A percentile compares a stretch with the other conserved stretches of the same genome.
These are phyloP conservation scores for Carallia pectinifolia DNA, from an alignment of 345 rosid genomes.

Conservation along the genomic window DNA sequence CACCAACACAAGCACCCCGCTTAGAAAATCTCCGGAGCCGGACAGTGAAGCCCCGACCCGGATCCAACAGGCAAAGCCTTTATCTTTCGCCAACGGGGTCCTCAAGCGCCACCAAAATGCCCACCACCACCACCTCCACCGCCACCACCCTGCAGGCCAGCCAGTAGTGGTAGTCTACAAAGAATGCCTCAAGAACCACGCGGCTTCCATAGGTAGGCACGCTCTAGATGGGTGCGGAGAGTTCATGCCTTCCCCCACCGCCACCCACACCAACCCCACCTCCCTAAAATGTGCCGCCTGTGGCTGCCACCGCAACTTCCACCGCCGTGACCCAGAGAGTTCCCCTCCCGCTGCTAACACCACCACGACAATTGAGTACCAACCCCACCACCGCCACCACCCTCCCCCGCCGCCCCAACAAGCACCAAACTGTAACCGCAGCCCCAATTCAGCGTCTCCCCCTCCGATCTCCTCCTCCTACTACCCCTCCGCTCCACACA, in stretches of 20 bases:
- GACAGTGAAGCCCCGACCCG: slow-evolving; percentile 22
- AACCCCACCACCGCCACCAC: slow-evolving; percentile 33
- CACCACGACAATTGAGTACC: slow-evolving; percentile 33
- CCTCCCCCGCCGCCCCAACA: slow-evolving; percentile 28
- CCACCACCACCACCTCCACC: slow-evolving; percentile 17
- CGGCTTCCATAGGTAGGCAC: slow-evolving; percentile 27
- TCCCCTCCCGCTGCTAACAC: slow-evolving; percentile 10
- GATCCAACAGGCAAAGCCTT: slow-evolving; percentile 25
- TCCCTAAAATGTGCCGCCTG: slow-evolving; percentile 32
- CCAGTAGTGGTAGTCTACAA: slow-evolving; percentile 17
- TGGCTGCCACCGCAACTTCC: slow-evolving; percentile 35
- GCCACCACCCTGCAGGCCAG: not conserved
- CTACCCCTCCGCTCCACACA: slow-evolving; percentile 36
- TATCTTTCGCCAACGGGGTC: slow-evolving; percentile 31
- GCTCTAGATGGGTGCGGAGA: slow-evolving; percentile 34
- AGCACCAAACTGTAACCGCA: slow-evolving; percentile 12
- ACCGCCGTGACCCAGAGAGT: slow-evolving; percentile 32
- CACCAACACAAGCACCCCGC: slow-evolving; percentile 9
- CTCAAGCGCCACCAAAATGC: slow-evolving; percentile 26
- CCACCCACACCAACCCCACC: slow-evolving; percentile 21
- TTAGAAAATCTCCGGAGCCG: slow-evolving; percentile 28
- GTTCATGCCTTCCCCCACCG: slow-evolving; percentile 28
- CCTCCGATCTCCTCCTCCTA: slow-evolving; percentile 41
- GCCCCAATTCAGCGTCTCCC: slow-evolving; percentile 30
- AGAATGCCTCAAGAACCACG: slow-evolving; percentile 31